Evolutionary conservation across 208 protist genomes (phyloP), one percentile per base, ranked within the genome.

Genomic region (Acanthamoeba sp.): DNA sequence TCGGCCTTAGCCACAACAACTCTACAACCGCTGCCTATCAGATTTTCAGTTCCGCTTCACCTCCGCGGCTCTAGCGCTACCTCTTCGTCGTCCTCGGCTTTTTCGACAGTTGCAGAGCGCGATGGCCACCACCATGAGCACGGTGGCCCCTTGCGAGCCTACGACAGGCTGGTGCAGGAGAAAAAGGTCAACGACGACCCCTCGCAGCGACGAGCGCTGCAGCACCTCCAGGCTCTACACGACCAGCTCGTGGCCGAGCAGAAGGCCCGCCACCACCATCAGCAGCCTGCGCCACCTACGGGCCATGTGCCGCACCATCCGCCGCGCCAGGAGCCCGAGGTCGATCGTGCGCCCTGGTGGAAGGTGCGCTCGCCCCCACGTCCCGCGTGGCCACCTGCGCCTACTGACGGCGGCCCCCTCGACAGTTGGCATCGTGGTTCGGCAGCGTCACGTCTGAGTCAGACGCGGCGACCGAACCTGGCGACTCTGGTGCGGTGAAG

Each of bases 401-500:
- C 29, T 14, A 66, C 48, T 62, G 38, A 22, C 48, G 5, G 36
- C 24, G 52, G 0, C 1, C 40, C 22, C 0, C 57, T 32, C 38
- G 64, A 16, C 40, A 84, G 73, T 38, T 87, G 40, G 45, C 78
- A 5, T 87, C 78, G 14, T 87, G 78, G 78, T 87, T 87, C 34
- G 78, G 78, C 48, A 18, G 27, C 48, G 27, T 34, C 45, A 22
- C 5, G 5, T 24, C 20, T 2, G 78, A 59, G 29, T 20, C 9
- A 18, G n/a, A 24, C 16, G 42, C 2, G 29, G n/a, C 36, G 48
- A 1, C 38, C 16, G 2, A 18, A 59, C 24, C 55, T 6, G 20
- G 55, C 20, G 38, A 48, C 24, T 38, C 40, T 12, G n/a, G 55
- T 18, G 59, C 87, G 34, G 91, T 94, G 36, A 98, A 98, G 89